phyloP scores from a whole-genome alignment of 345 rosid genomes.

The Gossypium mustelinum region DNA sequence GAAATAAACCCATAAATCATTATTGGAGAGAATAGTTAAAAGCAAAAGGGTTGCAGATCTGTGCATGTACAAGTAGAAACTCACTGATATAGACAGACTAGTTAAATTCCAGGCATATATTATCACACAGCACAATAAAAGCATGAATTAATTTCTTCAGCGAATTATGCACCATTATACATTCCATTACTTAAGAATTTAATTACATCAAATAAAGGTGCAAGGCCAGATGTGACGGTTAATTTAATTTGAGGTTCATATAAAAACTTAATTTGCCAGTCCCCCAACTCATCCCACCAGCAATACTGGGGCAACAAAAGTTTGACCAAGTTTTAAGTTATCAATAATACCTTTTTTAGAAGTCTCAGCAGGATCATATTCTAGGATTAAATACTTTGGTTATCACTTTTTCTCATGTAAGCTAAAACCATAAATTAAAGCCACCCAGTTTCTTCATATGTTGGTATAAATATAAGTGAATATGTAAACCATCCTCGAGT shows the following conservation, averaged over 20 bases:
- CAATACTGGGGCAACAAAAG: background rate
- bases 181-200: background rate
- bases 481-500: background rate
- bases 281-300: background rate
- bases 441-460: background rate
- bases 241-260: background rate
- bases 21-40: conserved; percentile 13
- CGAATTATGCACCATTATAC: background rate
- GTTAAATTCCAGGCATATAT: background rate
- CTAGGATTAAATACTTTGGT: background rate
- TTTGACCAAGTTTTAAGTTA: background rate
- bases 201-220: background rate
- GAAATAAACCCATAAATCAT: conserved; percentile 27
- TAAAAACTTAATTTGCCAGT: background rate
- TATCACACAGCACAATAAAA: background rate
- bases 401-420: background rate
- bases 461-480: background rate
- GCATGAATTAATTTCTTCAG: background rate
- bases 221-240: background rate
- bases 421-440: background rate
- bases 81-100: background rate
- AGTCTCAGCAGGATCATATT: background rate
- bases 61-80: background rate
- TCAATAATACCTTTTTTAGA: background rate
- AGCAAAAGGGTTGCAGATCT: background rate